Base-by-base conservation (phyloP, 2,329 filamentous ascomycete genomes). In the Claviceps paspali region DNA sequence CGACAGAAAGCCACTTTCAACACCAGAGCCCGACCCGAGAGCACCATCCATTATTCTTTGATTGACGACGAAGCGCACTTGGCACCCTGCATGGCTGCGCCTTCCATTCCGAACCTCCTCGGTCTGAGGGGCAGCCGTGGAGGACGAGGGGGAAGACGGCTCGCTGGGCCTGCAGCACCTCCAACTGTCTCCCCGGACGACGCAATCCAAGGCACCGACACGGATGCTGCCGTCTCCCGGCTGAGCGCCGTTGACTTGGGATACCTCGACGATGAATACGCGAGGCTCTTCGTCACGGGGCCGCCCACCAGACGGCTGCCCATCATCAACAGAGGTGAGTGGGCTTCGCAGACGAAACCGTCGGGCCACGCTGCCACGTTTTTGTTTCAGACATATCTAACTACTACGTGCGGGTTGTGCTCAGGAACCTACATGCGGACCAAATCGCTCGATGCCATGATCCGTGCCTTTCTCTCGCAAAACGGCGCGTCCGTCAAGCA, bases 351-450 rank as follows among this genome's bases (percentile, higher is more conserved):
- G 15, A 14, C 21, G 11, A 8, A 12, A n/a, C n/a, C n/a, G n/a
- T n/a, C n/a, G n/a, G n/a, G n/a, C n/a, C n/a, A n/a, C n/a, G n/a
- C n/a, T n/a, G n/a, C 23, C 8, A n/a, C 8, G n/a, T 28, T 9
- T 17, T 7, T 2, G 17, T 3, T 9, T 11, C n/a, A 21, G 18
- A 23, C 8, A 34, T 12, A n/a, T n/a, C 40, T 42, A 27, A 42
- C n/a, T 18, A 18, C 24, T n/a, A 15, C 18, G 15, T 17, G 14
- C 8, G n/a, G 4, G 14, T 15, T 6, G 12, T 23, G 2, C 17
- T 4, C 21, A 88, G 86, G 86, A 36, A 96, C 88, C n/a, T 96
- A 95, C 52, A 80, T 87, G 17, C 78, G 91, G 43, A 95, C 87
- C 7, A 73, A 70, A 5, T 83, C 82, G 18, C 77, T 98, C 44